phyloP scores from a whole-genome alignment of 129 eudicot genomes.

The Helianthus annuus region HanXRQr2.0-SUNRISE NC_035442.2:21469473-21469972 shows the following conservation, averaged over 20 bases:
- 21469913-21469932: too few relatives aligned
- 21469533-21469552: slow-evolving; percentile 3
- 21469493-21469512: slow-evolving; percentile 30
- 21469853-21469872: too few relatives aligned
- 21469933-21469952: too few relatives aligned
- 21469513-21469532: slow-evolving; percentile 25
- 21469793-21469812: not conserved
- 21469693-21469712: slow-evolving; percentile 26
- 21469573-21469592: slow-evolving; percentile 19
- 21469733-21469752: slow-evolving; percentile 14
- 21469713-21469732: slow-evolving; percentile 15
- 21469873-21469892: too few relatives aligned
- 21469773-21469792: not conserved
- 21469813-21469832: not conserved
- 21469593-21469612: slow-evolving; percentile 16
- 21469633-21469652: slow-evolving; percentile 24
- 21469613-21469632: slow-evolving; percentile 17
- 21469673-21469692: slow-evolving; percentile 16
- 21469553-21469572: slow-evolving; percentile 9
- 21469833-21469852: not conserved
- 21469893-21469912: too few relatives aligned
- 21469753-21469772: not conserved
- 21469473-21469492: slow-evolving; percentile 34
- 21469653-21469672: slow-evolving; percentile 15
- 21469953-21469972: too few relatives aligned